These are phyloP conservation scores for Puccinia sorghi DNA, from an alignment of 1,284 basidiomycete genomes.

Conservation along the genomic window DNA sequence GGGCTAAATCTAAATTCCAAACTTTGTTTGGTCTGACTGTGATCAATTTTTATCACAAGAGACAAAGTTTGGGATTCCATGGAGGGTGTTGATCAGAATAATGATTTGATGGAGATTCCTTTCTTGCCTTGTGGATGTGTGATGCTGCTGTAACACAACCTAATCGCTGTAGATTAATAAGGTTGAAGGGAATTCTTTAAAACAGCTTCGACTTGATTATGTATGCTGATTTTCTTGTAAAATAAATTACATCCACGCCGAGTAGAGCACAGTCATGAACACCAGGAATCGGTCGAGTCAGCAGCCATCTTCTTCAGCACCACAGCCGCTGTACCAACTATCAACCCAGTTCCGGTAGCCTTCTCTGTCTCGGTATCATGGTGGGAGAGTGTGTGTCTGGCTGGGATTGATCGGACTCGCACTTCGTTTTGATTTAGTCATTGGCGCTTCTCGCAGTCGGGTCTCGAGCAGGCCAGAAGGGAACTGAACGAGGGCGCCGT, in stretches of 20 bases:
- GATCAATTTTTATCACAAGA: too few species aligned
- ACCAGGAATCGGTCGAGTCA: neutral
- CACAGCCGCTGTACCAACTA: constrained; percentile 36
- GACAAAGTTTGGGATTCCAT: too few species aligned
- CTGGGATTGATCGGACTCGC: neutral
- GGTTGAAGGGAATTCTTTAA: too few species aligned
- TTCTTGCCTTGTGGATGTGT: neutral
- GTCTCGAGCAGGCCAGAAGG: constrained; percentile 66
- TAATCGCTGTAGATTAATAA: too few species aligned
- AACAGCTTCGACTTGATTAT: neutral
- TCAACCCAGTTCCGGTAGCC: constrained; percentile 40
- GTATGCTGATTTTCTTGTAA: neutral
- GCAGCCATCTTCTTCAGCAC: neutral
- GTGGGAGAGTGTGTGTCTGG: too few species aligned
- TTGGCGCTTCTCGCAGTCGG: constrained; percentile 78
- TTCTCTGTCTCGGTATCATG: neutral
- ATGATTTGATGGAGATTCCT: too few species aligned
- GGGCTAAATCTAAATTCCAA: too few species aligned
- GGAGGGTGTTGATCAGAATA: too few species aligned
- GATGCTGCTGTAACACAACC: neutral
- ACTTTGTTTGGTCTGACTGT: too few species aligned
- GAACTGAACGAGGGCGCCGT: constrained; percentile 74
- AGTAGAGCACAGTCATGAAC: neutral
- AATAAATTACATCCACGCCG: too few species aligned
- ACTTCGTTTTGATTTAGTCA: constrained; percentile 58